Conservation (phyloP, 208 protist species). For the Trypanosoma melophagium region DNA sequence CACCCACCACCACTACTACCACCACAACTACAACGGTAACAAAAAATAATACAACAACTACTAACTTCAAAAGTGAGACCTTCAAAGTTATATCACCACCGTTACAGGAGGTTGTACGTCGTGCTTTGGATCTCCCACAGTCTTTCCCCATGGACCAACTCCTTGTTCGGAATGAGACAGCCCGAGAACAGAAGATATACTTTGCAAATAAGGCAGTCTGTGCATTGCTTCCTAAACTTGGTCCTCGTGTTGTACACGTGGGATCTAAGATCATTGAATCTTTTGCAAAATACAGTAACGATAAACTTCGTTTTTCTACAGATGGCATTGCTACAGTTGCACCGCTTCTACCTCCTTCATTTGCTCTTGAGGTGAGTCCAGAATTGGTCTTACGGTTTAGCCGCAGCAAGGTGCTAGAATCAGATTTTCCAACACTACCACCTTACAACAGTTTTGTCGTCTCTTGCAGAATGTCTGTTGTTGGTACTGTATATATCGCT, state of each 20-base stretch:
- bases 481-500: constrained; percentile 48
- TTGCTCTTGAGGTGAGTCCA: constrained; percentile 45
- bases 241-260: constrained; percentile 67
- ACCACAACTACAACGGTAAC: no score
- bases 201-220: constrained; percentile 56
- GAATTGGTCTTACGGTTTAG: constrained; percentile 46
- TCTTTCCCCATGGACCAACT: constrained; percentile 57
- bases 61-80: constrained; percentile 19
- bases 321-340: constrained; percentile 65
- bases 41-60: background rate
- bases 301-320: constrained; percentile 69
- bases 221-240: constrained; percentile 49
- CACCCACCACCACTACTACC: constrained; percentile 16
- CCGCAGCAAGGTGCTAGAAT: constrained; percentile 7
- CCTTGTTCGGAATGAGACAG: constrained; percentile 56
- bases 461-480: constrained; percentile 35
- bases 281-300: constrained; percentile 76
- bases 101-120: constrained; percentile 43
- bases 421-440: constrained; percentile 16
- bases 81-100: constrained; percentile 44
- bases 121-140: constrained; percentile 52
- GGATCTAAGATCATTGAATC: constrained; percentile 87
- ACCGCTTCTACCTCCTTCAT: constrained; percentile 44
- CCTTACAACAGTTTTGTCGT: constrained; percentile 54
- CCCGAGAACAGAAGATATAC: constrained; percentile 82